A percentile compares a stretch with the other conserved stretches of the same genome.
Conservation (phyloP, 129 eudicot species). For the Silybum marianum region DNA sequence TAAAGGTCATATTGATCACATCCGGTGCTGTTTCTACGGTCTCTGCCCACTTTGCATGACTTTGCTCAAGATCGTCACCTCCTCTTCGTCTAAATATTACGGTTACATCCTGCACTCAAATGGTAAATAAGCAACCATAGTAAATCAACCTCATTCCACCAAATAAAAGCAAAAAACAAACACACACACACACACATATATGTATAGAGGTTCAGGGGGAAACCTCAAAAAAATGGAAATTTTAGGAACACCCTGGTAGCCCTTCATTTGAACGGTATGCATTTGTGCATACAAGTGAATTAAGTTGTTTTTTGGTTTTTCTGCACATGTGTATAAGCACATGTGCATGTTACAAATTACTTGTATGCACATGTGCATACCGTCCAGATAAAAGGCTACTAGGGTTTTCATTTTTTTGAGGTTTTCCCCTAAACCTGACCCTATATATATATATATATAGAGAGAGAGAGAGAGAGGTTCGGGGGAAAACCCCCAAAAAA, state of each 20-base stretch:
- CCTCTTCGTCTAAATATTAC: constrained; percentile 91
- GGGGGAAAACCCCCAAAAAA: not conserved
- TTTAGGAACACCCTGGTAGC: too few relatives aligned
- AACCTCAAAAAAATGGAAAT: too few relatives aligned
- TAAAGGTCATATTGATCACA: constrained; percentile 87
- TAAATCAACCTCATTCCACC: not conserved
- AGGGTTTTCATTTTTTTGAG: too few relatives aligned
- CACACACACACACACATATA: not conserved
- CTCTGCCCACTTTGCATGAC: constrained; percentile 78
- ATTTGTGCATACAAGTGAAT: too few relatives aligned
- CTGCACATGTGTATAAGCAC: too few relatives aligned
- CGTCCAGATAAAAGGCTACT: too few relatives aligned
- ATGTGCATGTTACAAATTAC: too few relatives aligned
- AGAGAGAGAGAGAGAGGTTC: not conserved
- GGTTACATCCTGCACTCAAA: constrained; percentile 74
- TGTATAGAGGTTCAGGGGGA: too few relatives aligned
- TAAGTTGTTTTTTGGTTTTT: too few relatives aligned
- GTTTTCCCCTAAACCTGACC: too few relatives aligned
- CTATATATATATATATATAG: not conserved
- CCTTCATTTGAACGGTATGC: too few relatives aligned
- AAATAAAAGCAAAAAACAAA: not conserved
- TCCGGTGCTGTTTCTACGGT: constrained; percentile 85
- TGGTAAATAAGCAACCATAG: not conserved
- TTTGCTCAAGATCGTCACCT: constrained; percentile 93
- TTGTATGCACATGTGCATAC: too few relatives aligned